Evolutionary conservation across 345 rosid species (phyloP), one percentile per base, ranked within the genome.

Genomic region (Gossypium anomalum): DNA sequence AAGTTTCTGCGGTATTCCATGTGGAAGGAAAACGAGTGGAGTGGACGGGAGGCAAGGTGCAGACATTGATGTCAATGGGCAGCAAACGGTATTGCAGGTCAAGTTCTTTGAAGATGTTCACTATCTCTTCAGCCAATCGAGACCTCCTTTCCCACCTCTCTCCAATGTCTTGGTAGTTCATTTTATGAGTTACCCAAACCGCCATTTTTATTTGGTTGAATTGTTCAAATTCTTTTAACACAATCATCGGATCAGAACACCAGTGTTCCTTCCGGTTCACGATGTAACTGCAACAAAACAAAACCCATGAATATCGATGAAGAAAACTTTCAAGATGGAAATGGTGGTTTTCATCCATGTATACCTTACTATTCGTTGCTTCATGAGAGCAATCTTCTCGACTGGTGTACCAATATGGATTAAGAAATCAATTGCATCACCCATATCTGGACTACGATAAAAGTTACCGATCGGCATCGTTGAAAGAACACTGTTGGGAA

Each of bases 401-500:
- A 78, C 70, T 0, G 97, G 98, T 71, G 97, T 91, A 10, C 89
- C 75, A 15, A 93, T 51, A 59, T 95, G 98, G 85, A 95, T 66
- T 48, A 52, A 84, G 87, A 94, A 94, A 70, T 91, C 94, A 8
- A 94, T 56, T 2, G 79, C 77, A 4, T 94, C 98, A 16, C 88
- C 89, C 98, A 93, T 95, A 58, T 95, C 99, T 1, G 98, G 98
- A 78, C 99, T 95, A 0, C 96, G 89, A 70, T 93, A 93, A 78
- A 47, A 95, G 82, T 93, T 95, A 59, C 86, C 80, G 52, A 95
- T 93, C 52, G 96, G 75, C 73, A 79, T 91, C 17, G 84, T 79
- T 25, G 94, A 87, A 9, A 95, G 88, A 77, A 85, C 76, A 60
- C 86, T 87, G 75, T 95, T 95, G 0, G 90, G 97, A 44, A 78